phyloP scores from a whole-genome alignment of 768 basidiomycete species.

The Daedaleopsis nitida region DNA sequence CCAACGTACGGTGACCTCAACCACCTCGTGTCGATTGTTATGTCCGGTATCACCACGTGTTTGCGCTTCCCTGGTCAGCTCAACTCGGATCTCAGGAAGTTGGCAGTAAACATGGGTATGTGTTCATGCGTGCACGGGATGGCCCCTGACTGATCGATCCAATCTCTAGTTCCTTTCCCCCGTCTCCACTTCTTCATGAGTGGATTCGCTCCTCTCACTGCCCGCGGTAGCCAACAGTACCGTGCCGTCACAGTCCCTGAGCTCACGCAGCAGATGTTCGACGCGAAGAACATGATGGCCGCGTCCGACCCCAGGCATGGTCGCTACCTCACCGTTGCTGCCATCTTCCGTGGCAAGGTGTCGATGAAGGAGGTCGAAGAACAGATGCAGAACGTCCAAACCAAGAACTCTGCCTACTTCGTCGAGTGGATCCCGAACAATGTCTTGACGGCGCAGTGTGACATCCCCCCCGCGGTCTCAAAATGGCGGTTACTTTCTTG shows the following conservation, averaged over 20 bases:
- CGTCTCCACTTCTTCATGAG: constrained; percentile 99
- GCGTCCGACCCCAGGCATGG: constrained; percentile 96
- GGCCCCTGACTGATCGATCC: constrained; percentile 3
- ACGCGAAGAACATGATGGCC: constrained; percentile 99
- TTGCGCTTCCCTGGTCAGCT: constrained; percentile 99
- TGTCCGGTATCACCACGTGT: constrained; percentile 98
- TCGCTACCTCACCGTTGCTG: constrained; percentile 96
- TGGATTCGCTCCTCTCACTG: constrained; percentile 92
- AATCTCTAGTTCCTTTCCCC: constrained; percentile 82
- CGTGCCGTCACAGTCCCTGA: constrained; percentile 97
- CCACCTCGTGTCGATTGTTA: constrained; percentile 96
- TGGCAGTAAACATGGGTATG: constrained; percentile 98
- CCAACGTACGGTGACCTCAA: constrained; percentile 98
- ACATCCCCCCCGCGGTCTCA: constrained; percentile 93
- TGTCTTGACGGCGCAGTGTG: constrained; percentile 96
- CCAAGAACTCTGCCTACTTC: constrained; percentile 97
- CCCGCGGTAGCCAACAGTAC: constrained; percentile 93
- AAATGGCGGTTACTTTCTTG: constrained; percentile 97
- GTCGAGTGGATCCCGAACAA: constrained; percentile 99
- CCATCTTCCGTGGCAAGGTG: constrained; percentile 98
- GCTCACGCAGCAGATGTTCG: constrained; percentile 99
- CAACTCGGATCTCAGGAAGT: constrained; percentile 97
- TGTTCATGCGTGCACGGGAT: constrained; percentile 12
- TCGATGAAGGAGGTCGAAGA: constrained; percentile 99
- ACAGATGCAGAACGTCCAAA: constrained; percentile 96